Base-by-base conservation (phyloP, 2,329 filamentous ascomycete genomes). In the Aureobasidium sp. region DNA sequence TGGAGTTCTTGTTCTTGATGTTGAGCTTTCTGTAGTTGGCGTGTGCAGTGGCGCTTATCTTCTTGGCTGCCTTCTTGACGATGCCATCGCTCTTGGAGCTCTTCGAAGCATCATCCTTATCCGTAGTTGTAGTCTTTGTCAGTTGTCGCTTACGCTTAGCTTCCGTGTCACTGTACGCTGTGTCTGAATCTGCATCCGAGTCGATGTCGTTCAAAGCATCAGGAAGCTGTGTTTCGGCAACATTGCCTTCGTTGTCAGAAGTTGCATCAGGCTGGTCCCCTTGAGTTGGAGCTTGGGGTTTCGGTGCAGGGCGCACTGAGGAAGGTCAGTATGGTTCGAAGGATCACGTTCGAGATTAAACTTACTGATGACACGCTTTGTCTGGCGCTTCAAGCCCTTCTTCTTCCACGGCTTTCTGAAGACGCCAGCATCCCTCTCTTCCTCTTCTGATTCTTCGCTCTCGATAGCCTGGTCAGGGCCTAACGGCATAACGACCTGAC, bases 351-450 rank as follows among this genome's bases (percentile, higher is more conserved):
- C 1, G 1, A 4, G 16, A 8, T 2, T 25, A 4, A 15, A 48
- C 62, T 53, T 58, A 65, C 64, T 89, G 63, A 86, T 91, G 61
- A 83, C 80, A 52, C 81, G 78, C 64, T 86, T 80, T 3, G 90
- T 93, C 61, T 89, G 90, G 64, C 90, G 81, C 78, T 94, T 94
- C 71, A 89, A 83, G 0, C 89, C 89, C 77, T 89, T 90, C 81
- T 94, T 94, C 79, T 92, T 93, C 78, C 83, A 93, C 1, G 83
- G 74, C 59, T 80, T 83, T 41, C 85, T 71, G 2, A 85, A 85
- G 64, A 82, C 78, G 1, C 85, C 85, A n/a, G 77, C 78, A 58
- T 78, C 83, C 25, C 69, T 69, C 3, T 49, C 59, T n/a, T 73
- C 70, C 3, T 71, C 70, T 0, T 77, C 74, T 41, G 82, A 80